These are phyloP conservation scores for Diaporthe velutina DNA, from an alignment of 2,329 filamentous ascomycete genomes.

Conservation along the genomic window DNA sequence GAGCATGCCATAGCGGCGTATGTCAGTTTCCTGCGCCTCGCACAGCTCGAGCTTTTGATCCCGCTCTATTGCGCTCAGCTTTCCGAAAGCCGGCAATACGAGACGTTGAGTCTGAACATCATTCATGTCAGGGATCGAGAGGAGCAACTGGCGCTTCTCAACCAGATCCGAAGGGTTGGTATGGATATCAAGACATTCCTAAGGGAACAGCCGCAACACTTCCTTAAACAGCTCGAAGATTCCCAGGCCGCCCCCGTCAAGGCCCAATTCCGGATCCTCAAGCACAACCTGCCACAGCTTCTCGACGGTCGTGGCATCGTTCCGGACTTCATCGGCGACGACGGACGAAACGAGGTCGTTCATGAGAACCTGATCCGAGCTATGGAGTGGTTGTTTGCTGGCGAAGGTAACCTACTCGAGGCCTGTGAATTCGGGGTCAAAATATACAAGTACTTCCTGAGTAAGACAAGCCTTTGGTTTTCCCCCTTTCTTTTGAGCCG, in stretches of 20 bases:
- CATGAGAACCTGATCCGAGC: constrained; percentile 77
- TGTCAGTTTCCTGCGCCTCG: constrained; percentile 81
- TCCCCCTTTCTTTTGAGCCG: constrained; percentile 39
- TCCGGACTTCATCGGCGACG: constrained; percentile 78
- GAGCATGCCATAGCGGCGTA: constrained; percentile 87
- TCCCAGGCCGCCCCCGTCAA: constrained; percentile 54
- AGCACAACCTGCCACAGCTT: constrained; percentile 63
- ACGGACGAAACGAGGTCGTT: constrained; percentile 51
- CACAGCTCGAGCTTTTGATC: constrained; percentile 81
- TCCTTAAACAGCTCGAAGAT: constrained; percentile 62
- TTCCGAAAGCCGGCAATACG: constrained; percentile 72
- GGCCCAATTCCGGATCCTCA: constrained; percentile 64
- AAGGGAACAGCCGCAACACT: constrained; percentile 72
- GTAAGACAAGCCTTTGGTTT: constrained; percentile 66
- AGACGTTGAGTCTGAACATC: constrained; percentile 81
- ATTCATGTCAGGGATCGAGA: constrained; percentile 77
- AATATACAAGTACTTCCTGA: constrained; percentile 86
- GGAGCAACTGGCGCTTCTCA: constrained; percentile 77
- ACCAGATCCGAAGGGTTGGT: constrained; percentile 79
- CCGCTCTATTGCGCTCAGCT: constrained; percentile 91
- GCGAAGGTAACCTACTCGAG: constrained; percentile 63
- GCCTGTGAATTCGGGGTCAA: constrained; percentile 66
- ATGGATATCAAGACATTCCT: constrained; percentile 82
- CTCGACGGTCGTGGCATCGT: constrained; percentile 74
- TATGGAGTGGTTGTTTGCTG: constrained; percentile 86